These are phyloP conservation scores for Populus hybrid DNA, from an alignment of 441 rosid genomes.

Conservation along the genomic window DNA sequence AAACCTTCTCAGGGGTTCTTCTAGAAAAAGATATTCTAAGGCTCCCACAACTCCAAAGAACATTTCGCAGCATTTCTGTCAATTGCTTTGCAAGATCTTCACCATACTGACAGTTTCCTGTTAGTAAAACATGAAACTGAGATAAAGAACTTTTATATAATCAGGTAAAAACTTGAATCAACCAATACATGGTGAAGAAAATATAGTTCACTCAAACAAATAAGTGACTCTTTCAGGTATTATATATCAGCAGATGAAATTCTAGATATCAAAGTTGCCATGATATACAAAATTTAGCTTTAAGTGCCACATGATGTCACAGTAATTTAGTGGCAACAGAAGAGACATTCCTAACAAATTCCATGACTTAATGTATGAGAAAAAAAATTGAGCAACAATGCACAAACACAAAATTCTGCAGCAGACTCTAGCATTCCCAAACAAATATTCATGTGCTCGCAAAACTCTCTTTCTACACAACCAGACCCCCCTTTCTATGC, in stretches of 20 bases:
- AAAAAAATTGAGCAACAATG: neutral
- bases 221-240: neutral
- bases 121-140: neutral
- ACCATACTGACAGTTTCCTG: slow-evolving; percentile 76
- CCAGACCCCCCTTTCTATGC: neutral
- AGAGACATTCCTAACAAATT: too few species aligned
- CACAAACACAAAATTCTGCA: neutral
- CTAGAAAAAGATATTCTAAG: slow-evolving; percentile 74
- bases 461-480: neutral
- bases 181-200: neutral
- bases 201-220: neutral
- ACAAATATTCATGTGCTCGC: neutral
- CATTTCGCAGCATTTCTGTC: slow-evolving; percentile 46
- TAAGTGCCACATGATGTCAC: neutral
- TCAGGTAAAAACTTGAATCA: neutral
- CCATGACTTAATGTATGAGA: too few species aligned
- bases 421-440: neutral
- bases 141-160: neutral
- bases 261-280: neutral
- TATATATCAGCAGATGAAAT: neutral
- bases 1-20: slow-evolving; percentile 76
- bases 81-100: slow-evolving; percentile 70
- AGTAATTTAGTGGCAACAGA: neutral
- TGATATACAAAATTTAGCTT: neutral
- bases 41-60: slow-evolving; percentile 76